A percentile compares a stretch with the other conserved stretches of the same genome.
Conservation (phyloP, 2,329 filamentous ascomycete genomes). For the Neopestalotiopsis clavispora region DNA sequence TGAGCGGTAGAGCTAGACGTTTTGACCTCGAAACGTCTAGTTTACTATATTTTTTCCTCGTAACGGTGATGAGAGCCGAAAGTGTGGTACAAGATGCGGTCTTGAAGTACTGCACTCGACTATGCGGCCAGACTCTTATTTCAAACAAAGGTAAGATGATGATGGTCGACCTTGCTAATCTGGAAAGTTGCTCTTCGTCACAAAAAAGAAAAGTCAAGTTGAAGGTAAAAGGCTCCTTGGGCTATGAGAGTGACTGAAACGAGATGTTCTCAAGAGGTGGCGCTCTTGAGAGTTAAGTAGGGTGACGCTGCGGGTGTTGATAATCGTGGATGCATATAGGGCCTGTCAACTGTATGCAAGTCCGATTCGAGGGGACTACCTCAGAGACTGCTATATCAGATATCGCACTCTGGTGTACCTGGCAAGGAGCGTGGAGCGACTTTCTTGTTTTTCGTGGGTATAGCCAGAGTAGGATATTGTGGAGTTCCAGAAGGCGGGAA, state of each 20-base stretch:
- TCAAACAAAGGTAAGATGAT: not conserved
- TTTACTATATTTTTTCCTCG: not conserved
- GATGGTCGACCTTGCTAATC: not conserved
- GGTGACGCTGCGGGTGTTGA: conserved; percentile 6
- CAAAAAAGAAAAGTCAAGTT: not conserved
- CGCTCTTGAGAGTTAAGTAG: conserved; percentile 20
- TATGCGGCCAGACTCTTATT: not conserved
- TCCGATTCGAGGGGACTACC: conserved; percentile 17
- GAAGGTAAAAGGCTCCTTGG: not conserved
- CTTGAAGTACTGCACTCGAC: not conserved
- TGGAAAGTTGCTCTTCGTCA: not conserved
- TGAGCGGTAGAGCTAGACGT: conserved; percentile 6
- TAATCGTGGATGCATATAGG: conserved; percentile 19
- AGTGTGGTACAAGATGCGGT: not conserved
- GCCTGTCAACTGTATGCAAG: conserved; percentile 14
- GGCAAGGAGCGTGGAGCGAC: conserved; percentile 11
- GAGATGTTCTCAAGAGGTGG: conserved; percentile 15
- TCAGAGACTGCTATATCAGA: conserved; percentile 17
- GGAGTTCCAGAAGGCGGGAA: conserved; percentile 20
- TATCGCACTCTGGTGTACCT: conserved; percentile 7
- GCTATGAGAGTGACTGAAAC: conserved; percentile 11
- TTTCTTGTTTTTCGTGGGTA: conserved; percentile 15
- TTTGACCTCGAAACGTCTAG: conserved; percentile 3
- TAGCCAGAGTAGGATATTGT: conserved; percentile 17
- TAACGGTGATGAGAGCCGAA: conserved; percentile 5